Evolutionary conservation across 257 asterid species (phyloP), one percentile per base, ranked within the genome.

Genomic region (Prunella vulgaris): DNA sequence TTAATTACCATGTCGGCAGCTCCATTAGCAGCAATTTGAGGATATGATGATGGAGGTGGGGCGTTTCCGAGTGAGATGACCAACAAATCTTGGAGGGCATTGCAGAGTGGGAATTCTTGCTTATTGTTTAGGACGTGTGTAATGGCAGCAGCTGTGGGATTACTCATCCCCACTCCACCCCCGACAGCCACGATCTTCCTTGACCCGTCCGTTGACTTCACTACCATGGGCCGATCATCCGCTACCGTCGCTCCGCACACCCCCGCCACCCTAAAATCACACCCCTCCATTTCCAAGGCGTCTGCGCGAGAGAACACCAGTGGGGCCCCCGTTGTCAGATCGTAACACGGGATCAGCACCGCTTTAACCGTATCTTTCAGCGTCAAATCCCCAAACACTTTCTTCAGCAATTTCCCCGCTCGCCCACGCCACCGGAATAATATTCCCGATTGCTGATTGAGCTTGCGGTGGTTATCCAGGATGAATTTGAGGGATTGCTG

Each of bases 101-200:
- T 84, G 60, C 93, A 87, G 5, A 77, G 76, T 0, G 97, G 97
- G 67, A 88, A 91, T 44, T 91, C 97, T 33, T 84, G 93, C 82
- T 87, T 91, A 62, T 91, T 91, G 12, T 91, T 85, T 2, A 89
- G 85, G 15, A 91, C 96, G 73, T 91, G 97, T 0, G 97, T 88
- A 17, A 91, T 84, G 0, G 97, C 97, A 0, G 95, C 93, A 0
- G 96, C 97, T 0, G 97, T 78, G 5, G 97, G 96, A 52, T 91
- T 91, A 40, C 77, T 84, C 91, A 88, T 87, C 5, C 85, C 84
- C 9, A 86, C 73, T 1, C 86, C 86, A 10, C 92, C 89, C 6
- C 93, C 96, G 4, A 88, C 79, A 58, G 95, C 96, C 48, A 67
- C 35, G 58, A 88, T 77, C 84, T 74, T 88, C 64, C 74, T 83